Base-by-base conservation (phyloP, 495 filamentous ascomycete genomes). In the Tuber borchii region DNA sequence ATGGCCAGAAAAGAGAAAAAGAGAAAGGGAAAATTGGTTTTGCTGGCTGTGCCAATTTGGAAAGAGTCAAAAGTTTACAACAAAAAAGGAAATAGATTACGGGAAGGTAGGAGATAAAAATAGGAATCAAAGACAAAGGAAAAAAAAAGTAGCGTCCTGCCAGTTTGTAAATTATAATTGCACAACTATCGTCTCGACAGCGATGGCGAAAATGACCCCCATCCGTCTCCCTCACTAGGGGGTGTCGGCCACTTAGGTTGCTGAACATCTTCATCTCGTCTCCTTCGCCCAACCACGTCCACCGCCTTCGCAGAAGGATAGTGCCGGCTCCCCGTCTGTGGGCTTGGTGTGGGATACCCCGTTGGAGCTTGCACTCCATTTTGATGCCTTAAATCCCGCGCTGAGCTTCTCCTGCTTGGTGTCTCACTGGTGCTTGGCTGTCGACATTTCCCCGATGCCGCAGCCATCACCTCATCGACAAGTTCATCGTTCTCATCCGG, bases 401-500 rank as follows among this genome's bases (percentile, higher is more conserved):
- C 71, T 42, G 81, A 82, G 70, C 73, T 45, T 71, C 76, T 73
- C 39, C 73, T 74, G 65, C 74, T 76, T 51, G 81, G 78, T 70
- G 74, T 73, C 45, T 78, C 74, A n/a, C 70, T 75, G 42, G 45
- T 31, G 61, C 84, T 92, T 93, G 61, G 92, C 92, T 16, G 94
- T 97, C 16, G 93, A 82, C 45, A 86, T 86, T 34, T 86, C 82
- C 78, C 87, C 86, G 70, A 84, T 83, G 45, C 84, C 79, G 71
- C 88, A 86, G 79, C 86, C 85, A 78, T 88, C 86, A 48, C 95
- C 84, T 98, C 95, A 80, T 97, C 93, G 17, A 97, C 86, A 19
- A 99, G 88, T 84, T 99, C 95, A 77, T 98, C 95, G 81, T 98
- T 93, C 84, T 99, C 95, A 82, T 97, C 93, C 1, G 96, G 93